Base-by-base conservation (phyloP, 192 early-diverging fungal genomes). In the Backusella tuberculispora region DNA sequence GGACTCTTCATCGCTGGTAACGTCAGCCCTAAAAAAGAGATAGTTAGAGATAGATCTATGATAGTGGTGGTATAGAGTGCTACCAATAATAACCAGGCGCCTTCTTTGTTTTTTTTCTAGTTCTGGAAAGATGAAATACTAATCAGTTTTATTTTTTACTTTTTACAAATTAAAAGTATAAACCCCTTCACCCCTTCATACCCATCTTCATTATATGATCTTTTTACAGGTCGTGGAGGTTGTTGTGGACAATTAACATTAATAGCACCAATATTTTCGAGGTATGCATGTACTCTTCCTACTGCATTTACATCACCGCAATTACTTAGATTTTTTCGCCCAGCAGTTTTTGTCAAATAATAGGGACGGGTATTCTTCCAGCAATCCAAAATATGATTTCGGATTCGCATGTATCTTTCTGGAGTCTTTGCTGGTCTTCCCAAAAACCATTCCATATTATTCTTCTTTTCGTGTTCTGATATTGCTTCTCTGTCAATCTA, bases 241-340 rank as follows among this genome's bases (percentile, higher is more conserved):
- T 81, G 73, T 14, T 76, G 79, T 71, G 63, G 75, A 7, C 88
- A 89, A 42, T 88, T 90, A 3, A 85, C 75, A 78, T 98, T 98
- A 78, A 98, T 97, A 3, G 86, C 88, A 8, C 90, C 89, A 21
- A 90, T 81, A n/a, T 71, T 78, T 74, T 98, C 96, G 38, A 98
- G 83, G 80, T 92, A 98, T 26, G 85, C 72, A 77, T 97, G 95
- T 38, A 98, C 90, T 7, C 95, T 82, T 4, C 92, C 89, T 26
- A 98, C 95, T 7, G 95, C 95, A 76, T 98, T 96, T n/a, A 98
- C 96, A 67, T 98, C 96, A 34, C 95, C 94, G 73, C 94, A 94
- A 81, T 95, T 90, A 63, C 84, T 84, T 17, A 98, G 77, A 0
- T 90, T 92, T 0, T 86, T 86, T 46, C 96, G 85, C 0, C 89